phyloP scores from a whole-genome alignment of 306 rosid genomes.

The Vigna reflexopilosa region DNA sequence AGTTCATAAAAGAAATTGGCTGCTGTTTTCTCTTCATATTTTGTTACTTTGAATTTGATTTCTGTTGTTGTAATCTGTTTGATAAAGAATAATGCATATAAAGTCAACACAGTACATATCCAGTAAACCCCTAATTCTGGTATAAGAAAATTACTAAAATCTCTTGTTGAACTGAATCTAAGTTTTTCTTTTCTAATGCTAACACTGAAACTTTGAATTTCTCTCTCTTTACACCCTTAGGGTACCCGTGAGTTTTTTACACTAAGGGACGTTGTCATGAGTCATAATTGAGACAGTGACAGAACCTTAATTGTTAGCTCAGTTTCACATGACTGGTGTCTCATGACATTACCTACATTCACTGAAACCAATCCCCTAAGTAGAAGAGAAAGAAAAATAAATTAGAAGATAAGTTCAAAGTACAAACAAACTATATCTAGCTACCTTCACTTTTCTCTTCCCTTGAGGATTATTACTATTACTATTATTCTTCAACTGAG shows the following conservation, averaged over 20 bases:
- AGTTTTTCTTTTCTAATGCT: background rate
- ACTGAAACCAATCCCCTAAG: background rate
- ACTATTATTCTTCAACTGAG: conserved; percentile 52
- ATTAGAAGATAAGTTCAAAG: conserved; percentile 7
- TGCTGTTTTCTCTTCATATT: too few relatives aligned
- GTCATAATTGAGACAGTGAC: conserved; percentile 46
- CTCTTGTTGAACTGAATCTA: background rate
- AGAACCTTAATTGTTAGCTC: conserved; percentile 27
- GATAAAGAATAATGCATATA: too few relatives aligned
- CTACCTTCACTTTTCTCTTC: conserved; percentile 88
- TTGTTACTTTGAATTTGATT: too few relatives aligned
- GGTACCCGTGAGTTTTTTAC: conserved; percentile 56
- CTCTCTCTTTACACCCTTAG: background rate
- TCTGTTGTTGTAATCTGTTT: too few relatives aligned
- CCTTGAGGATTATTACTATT: conserved; percentile 57
- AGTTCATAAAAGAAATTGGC: too few relatives aligned
- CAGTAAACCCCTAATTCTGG: too few relatives aligned
- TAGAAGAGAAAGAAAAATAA: background rate
- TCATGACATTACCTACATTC: background rate
- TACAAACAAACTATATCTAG: background rate
- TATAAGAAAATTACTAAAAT: background rate
- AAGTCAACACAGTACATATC: too few relatives aligned
- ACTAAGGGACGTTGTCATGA: conserved; percentile 3
- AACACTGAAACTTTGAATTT: background rate
- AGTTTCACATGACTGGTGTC: conserved; percentile 12